Evolutionary conservation across 2,329 filamentous ascomycete species (phyloP), one percentile per base, ranked within the genome.

Genomic region (Colletotrichum neosansevieriae): DNA sequence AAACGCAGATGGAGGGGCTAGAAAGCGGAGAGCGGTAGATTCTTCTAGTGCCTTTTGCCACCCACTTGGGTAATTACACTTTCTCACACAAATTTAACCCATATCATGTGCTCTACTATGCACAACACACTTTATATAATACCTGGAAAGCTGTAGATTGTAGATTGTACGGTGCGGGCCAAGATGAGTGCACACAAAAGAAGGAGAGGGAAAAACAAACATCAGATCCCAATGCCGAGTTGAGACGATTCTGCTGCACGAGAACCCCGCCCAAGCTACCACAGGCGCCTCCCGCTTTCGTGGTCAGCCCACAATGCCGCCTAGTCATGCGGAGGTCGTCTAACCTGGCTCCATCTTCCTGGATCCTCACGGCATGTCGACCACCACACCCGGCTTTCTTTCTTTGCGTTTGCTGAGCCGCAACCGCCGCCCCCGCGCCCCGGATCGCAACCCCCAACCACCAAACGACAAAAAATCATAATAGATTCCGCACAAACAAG

Each of bases 241-340:
- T 66, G 66, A 66, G 49, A 69, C 66, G 61, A 66, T 69, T 54
- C 21, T 49, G 49, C 66, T 66, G 56, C 61, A 66, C 38, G 36
- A 44, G 34, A 53, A 29, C 10, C 47, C 47, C 29, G 29, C 4
- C 29, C 6, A 29, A 4, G 29, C 29, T 53, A 15, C 34, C 17
- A 58, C 29, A 51, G 66, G 66, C 66, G 61, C 54, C 56, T 69
- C 66, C 61, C 66, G 66, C 61, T 57, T 29, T 58, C 61, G 60
- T 51, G 50, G 56, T 69, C 66, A 69, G 61, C 66, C 61, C 66
- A 69, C 34, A 66, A 66, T 60, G 66, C 66, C 49, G 61, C 66
- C 50, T 17, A 40, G 60, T 66, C 66, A 34, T 66, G 56, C 66
- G 61, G 47, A 56, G 17, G 40, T 60, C 61, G 66, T 56, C 61